Evolutionary conservation across 306 rosid genomes (phyloP).

Genomic region (Prinsepia uniflora): DNA sequence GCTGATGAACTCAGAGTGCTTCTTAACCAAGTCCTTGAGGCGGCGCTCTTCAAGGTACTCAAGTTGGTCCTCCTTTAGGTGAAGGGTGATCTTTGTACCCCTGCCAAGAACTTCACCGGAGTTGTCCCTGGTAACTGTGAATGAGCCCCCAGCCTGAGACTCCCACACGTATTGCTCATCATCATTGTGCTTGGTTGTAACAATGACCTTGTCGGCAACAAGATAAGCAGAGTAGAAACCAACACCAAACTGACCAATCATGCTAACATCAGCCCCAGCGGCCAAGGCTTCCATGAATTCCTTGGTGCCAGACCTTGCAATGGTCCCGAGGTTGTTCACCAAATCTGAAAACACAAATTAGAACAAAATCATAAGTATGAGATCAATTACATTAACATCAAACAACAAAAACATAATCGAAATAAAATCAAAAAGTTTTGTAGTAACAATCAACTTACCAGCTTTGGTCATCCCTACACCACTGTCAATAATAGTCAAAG

Average conservation of each 20-base stretch:
- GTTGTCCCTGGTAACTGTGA: constrained; percentile 80
- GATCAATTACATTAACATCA: not conserved
- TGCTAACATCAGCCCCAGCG: constrained; percentile 99
- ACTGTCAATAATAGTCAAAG: constrained; percentile 77
- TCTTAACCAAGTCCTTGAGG: constrained; percentile 79
- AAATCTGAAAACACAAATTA: constrained; percentile 45
- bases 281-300: constrained; percentile 96
- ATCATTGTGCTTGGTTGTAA: constrained; percentile 86
- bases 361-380: not conserved
- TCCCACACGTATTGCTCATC: constrained; percentile 96
- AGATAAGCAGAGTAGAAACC: constrained; percentile 96
- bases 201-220: constrained; percentile 85
- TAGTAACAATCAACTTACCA: constrained; percentile 37
- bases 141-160: constrained; percentile 94
- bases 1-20: constrained; percentile 96
- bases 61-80: constrained; percentile 92
- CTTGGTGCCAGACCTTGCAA: constrained; percentile 96
- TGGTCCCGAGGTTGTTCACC: constrained; percentile 96
- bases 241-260: constrained; percentile 97
- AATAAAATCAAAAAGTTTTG: no score
- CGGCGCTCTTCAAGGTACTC: constrained; percentile 94
- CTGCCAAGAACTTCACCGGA: constrained; percentile 81
- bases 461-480: constrained; percentile 98
- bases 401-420: not conserved
- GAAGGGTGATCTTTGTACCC: constrained; percentile 72